Evolutionary conservation across 192 early-diverging fungal species (phyloP), one percentile per base, ranked within the genome.

Genomic region (Backusella tuberculispora): DNA sequence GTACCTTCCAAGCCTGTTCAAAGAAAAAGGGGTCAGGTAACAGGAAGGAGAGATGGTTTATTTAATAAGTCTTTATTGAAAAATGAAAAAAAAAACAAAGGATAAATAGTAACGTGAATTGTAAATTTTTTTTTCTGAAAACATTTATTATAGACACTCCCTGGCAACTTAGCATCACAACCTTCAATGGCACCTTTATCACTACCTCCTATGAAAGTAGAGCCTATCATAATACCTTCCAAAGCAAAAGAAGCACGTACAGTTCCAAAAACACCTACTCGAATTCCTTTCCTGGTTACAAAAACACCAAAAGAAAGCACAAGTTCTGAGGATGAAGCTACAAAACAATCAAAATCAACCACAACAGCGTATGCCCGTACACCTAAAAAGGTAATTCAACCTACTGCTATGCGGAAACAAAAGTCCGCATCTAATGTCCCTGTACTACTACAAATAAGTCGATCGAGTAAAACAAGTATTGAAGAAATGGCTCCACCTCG

Each of bases 181-280:
- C 71, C 71, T 44, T n/a, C 40, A 29, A 26, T 69, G 7, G 45
- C 68, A 37, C 40, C 50, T 14, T 41, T 72, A 12, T 53, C 71
- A 7, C 34, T 72, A 53, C 71, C 71, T 26, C 71, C 71, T 13
- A 72, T 72, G 53, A 72, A 72, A 63, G 71, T 72, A n/a, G 71
- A 72, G 29, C 71, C 71, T 2, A 29, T 72, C 9, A 72, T 21
- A n/a, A 24, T 72, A 15, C 50, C 71, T 14, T 40, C 38, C 9
- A 63, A 38, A 72, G 48, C n/a, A 38, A 63, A 60, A 37, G 37
- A 40, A 19, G 4, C 53, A 0, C 68, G 68, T 6, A 53, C 48
- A 5, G 41, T 63, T 0, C 21, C 71, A 24, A 72, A 72, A 13
- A 72, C 71, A 53, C 71, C 71, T 13, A 72, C 71, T 14, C 48